Base-by-base conservation (phyloP, 768 basidiomycete genomes). In the Daedaleopsis nitida region DNA sequence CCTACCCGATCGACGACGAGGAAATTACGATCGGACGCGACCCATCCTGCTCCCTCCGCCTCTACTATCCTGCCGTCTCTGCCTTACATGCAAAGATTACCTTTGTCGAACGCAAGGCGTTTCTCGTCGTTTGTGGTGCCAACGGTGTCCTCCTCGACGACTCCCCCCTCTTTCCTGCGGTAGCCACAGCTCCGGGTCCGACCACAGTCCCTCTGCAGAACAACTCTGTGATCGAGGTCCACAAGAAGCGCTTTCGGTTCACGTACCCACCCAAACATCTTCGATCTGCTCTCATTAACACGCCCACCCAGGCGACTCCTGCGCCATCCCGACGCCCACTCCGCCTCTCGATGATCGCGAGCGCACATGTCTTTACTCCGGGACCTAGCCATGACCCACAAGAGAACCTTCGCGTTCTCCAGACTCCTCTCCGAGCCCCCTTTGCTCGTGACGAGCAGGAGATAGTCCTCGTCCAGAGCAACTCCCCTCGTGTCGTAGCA, bases 261-360 rank as follows among this genome's bases (percentile, higher is more conserved):
- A 78, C 78, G 5, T 91, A 91, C 67, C 90, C 89, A 1, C 88
- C 90, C 6, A 90, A 90, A 68, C 85, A 88, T 48, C 74, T 87
- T 34, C 84, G 89, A 23, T 75, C 81, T 16, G 74, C 76, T 32
- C 49, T 58, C 48, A 52, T 65, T 45, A n/a, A 65, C 62, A 5
- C 74, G 83, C 23, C 77, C 82, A 42, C 62, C 19, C 57, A 57
- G 6, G 77, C 80, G 8, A 82, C 84, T 0, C 86, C 86, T 32
- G 69, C 37, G 50, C 52, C 23, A 61, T 60, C 75, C 68, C 55
- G 75, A 68, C 78, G 83, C 21, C 78, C 82, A 2, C 78, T 87
- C 1, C 83, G 89, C 32, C 80, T 92, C 60, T 89, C 87, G 2
- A 88, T 92, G 86, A 89, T 92, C 37, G 79, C 85, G 24, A 85